A percentile compares a stretch with the other conserved stretches of the same genome.
phyloP scores from a whole-genome alignment of 2,329 filamentous ascomycete species.

The Stemphylium vesicarium region DNA sequence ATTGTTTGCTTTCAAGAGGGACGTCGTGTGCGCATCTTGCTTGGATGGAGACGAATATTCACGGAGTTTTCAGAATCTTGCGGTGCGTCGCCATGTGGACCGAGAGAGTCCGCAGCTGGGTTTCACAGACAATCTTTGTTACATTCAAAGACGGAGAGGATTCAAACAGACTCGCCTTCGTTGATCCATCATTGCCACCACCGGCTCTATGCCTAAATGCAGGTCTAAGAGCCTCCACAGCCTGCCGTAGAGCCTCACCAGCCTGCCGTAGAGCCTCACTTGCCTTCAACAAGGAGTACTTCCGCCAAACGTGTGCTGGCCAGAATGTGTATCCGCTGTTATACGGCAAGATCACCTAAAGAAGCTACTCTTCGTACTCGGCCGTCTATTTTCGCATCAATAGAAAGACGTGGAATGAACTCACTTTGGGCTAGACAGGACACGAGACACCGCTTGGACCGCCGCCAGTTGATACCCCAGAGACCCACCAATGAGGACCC shows the following conservation, averaged over 20 bases:
- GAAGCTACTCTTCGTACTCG: background rate
- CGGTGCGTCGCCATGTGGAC: too few relatives aligned
- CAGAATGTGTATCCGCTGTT: background rate
- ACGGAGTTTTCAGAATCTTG: too few relatives aligned
- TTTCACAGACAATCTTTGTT: too few relatives aligned
- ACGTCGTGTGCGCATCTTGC: too few relatives aligned
- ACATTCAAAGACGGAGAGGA: background rate
- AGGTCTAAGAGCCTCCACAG: background rate
- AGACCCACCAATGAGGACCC: constrained; percentile 16
- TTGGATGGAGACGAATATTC: too few relatives aligned
- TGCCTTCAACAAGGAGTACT: constrained; percentile 2
- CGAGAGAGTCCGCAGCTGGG: too few relatives aligned
- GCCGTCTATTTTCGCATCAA: constrained; percentile 12
- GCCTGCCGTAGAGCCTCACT: background rate
- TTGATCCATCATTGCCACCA: background rate
- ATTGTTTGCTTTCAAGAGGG: background rate
- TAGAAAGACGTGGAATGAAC: constrained; percentile 7
- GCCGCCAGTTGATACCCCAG: background rate
- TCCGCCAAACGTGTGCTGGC: background rate
- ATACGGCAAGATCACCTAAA: background rate
- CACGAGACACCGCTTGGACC: constrained; percentile 7
- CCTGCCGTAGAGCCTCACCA: background rate
- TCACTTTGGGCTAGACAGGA: constrained; percentile 1
- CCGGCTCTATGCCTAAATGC: background rate
- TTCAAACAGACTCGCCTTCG: background rate